Evolutionary conservation across 371 early-diverging fungal species (phyloP), one percentile per base, ranked within the genome.

Genomic region (Actinomortierella wolfii): DNA sequence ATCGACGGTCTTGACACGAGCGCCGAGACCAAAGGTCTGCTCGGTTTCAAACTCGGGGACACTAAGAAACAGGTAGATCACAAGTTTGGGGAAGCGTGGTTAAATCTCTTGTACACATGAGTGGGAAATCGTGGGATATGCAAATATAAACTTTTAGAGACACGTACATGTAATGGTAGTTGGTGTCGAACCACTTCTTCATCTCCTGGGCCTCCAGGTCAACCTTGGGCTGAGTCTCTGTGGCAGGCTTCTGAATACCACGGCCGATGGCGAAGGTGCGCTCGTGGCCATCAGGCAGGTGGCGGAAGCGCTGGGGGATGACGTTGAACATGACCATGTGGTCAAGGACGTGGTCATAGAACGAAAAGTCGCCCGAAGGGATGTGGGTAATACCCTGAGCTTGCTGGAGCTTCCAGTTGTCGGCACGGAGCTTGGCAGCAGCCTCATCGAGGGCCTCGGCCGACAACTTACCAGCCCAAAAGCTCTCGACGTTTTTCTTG

Each of bases 181-280:
- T 97, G 77, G 97, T 97, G 78, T 97, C 97, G 77, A 97, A 97
- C 93, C 93, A 93, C 81, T 92, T 93, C 84, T 92, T 91, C 92
- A 97, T 97, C 79, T 97, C 96, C 82, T 94, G 90, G 58, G 97
- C 94, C 57, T 93, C 93, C 45, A 97, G 91, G 67, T 96, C 96
- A 46, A 97, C 81, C 78, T 86, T 86, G 21, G 68, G 66, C 45
- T 63, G 57, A 50, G 79, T 80, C 57, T 79, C 87, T 29, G 85
- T 86, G 56, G 84, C 91, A 52, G 81, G 61, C 76, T 81, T 80
- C 78, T 95, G 94, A 55, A 92, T 86, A 71, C 97, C 97, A 82
- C 97, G 94, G 61, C 90, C 96, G 92, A 97, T 96, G 77, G 97
- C 97, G 81, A 97, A 97, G 89, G 94, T 97, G 42, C 88, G 88